Conservation (phyloP, 2,329 filamentous ascomycete genomes). For the Talaromyces atroroseus region DNA sequence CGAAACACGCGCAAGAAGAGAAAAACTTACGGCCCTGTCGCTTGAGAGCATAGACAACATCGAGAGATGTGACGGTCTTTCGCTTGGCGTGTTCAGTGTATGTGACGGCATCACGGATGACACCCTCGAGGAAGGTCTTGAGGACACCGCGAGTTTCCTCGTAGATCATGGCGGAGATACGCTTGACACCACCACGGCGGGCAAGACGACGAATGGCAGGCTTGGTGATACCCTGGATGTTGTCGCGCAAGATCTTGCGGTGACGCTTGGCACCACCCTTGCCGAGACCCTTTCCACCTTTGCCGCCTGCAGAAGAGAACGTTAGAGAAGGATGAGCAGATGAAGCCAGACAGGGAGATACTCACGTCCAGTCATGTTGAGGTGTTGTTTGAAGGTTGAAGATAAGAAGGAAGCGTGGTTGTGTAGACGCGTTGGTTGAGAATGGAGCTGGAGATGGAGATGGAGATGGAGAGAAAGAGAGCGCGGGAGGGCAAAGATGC, state of each 20-base stretch:
- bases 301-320: conserved; percentile 61
- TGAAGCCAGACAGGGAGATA: conserved; percentile 19
- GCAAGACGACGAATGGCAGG: conserved; percentile 97
- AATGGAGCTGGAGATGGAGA: conserved; percentile 17
- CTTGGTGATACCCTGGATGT: conserved; percentile 99
- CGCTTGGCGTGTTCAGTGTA: conserved; percentile 81
- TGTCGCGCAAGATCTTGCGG: conserved; percentile 98
- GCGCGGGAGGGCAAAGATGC: conserved; percentile 32
- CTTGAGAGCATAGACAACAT: conserved; percentile 61
- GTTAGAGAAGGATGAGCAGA: conserved; percentile 38
- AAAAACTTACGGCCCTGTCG: conserved; percentile 54
- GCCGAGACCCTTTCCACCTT: conserved; percentile 95
- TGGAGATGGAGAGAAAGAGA: conserved; percentile 20
- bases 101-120: conserved; percentile 74
- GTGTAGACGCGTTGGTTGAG: conserved; percentile 13
- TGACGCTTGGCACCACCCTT: conserved; percentile 99
- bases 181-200: conserved; percentile 99
- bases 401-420: conserved; percentile 1
- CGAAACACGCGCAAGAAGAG: background rate
- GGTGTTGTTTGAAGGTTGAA: conserved; percentile 28
- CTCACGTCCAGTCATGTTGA: conserved; percentile 58
- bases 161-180: conserved; percentile 96
- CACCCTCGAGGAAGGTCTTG: conserved; percentile 77
- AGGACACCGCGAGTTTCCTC: conserved; percentile 76
- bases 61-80: conserved; percentile 52